Evolutionary conservation across 2,329 filamentous ascomycete genomes (phyloP).

Genomic region (Tolypocladium guangdongense): DNA sequence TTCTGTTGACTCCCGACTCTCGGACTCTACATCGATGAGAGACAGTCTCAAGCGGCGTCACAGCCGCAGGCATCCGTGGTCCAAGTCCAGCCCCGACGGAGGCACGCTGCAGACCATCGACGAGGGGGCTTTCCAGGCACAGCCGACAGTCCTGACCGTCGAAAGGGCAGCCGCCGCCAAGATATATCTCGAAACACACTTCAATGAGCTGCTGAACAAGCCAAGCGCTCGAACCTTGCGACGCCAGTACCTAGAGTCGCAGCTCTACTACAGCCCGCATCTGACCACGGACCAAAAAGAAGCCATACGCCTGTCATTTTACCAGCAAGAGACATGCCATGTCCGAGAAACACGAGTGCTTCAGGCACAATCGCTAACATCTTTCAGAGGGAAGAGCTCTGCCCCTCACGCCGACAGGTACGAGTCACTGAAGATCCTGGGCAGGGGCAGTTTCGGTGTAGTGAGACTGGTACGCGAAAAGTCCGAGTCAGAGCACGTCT

Average conservation of each 20-base stretch:
- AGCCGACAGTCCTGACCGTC: slow-evolving; percentile 44
- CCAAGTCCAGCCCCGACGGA: slow-evolving; percentile 24
- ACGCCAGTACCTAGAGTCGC: slow-evolving; percentile 25
- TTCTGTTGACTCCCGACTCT: slow-evolving; percentile 21
- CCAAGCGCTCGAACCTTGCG: slow-evolving; percentile 22
- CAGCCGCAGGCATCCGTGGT: slow-evolving; percentile 21
- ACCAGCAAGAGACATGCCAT: slow-evolving; percentile 58
- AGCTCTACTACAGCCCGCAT: slow-evolving; percentile 44
- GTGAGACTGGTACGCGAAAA: slow-evolving; percentile 75
- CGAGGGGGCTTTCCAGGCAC: slow-evolving; percentile 14
- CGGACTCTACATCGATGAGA: slow-evolving; percentile 9
- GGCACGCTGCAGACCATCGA: slow-evolving; percentile 23
- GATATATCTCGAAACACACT: slow-evolving; percentile 77
- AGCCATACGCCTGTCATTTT: slow-evolving; percentile 47
- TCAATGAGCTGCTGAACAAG: slow-evolving; percentile 54
- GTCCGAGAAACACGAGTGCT: slow-evolving; percentile 60
- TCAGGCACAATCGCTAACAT: slow-evolving; percentile 28
- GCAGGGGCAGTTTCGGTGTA: slow-evolving; percentile 90
- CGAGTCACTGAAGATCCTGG: slow-evolving; percentile 69
- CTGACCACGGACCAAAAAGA: slow-evolving; percentile 45
- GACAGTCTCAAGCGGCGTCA: slow-evolving; percentile 12
- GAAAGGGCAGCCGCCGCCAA: slow-evolving; percentile 75
- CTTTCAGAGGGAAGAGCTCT: slow-evolving; percentile 3
- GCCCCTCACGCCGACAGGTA: slow-evolving; percentile 36
- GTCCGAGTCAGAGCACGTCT: slow-evolving; percentile 14